A percentile compares a stretch with the other conserved stretches of the same genome.
Conservation (phyloP, 2,329 filamentous ascomycete genomes). For the Neofusicoccum sp. region DNA sequence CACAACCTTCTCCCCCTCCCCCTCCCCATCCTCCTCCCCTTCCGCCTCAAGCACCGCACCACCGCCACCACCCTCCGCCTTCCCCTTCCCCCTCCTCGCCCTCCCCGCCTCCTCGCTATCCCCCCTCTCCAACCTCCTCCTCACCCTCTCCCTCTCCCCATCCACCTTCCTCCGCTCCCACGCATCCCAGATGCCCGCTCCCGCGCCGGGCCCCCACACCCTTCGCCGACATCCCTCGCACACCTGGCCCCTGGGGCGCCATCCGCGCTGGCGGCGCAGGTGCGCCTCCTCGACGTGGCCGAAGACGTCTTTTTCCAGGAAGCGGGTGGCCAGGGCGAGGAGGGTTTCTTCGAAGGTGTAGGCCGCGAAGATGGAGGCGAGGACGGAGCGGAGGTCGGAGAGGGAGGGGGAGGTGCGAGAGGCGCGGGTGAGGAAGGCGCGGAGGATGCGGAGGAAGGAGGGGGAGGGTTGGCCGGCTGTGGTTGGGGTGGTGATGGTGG, state of each 20-base stretch:
- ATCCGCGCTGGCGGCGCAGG: constrained; percentile 77
- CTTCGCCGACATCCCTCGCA: constrained; percentile 84
- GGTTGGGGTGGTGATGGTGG: constrained; percentile 28
- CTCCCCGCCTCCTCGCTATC: constrained; percentile 38
- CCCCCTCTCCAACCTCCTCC: constrained; percentile 39
- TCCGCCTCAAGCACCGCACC: constrained; percentile 48
- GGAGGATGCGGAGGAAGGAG: constrained; percentile 85
- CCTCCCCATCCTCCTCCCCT: constrained; percentile 48
- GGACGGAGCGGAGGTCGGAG: constrained; percentile 80
- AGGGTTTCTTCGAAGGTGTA: constrained; percentile 96
- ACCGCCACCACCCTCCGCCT: constrained; percentile 39
- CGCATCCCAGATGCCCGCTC: constrained; percentile 72
- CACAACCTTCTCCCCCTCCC: constrained; percentile 39
- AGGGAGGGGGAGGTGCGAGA: constrained; percentile 81
- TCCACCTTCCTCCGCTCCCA: constrained; percentile 68
- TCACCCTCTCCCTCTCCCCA: constrained; percentile 48
- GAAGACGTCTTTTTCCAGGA: constrained; percentile 89
- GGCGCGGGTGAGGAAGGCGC: constrained; percentile 83
- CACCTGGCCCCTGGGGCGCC: constrained; percentile 82
- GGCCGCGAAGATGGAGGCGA: constrained; percentile 88
- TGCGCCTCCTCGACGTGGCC: constrained; percentile 76
- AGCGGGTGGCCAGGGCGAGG: constrained; percentile 77
- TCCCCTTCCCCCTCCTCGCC: constrained; percentile 57
- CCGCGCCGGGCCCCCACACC: constrained; percentile 87
- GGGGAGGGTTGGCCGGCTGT: constrained; percentile 55